phyloP scores from a whole-genome alignment of 371 early-diverging fungal species.

The Mortierella sp. region DNA sequence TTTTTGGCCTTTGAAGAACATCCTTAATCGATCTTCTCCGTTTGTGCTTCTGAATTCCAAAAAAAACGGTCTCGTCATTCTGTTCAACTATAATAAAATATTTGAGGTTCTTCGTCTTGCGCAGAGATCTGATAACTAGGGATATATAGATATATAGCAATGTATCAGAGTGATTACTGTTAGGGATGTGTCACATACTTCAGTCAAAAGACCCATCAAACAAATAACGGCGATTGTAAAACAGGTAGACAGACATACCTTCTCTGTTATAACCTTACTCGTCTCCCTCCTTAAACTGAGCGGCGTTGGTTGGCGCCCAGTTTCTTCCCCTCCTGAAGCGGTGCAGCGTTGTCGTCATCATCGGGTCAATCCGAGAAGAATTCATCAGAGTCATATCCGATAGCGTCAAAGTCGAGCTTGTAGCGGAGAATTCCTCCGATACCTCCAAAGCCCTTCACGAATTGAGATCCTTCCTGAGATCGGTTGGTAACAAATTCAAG shows the following conservation, averaged over 20 bases:
- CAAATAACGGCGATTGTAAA: neutral
- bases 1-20: neutral
- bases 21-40: slow-evolving; percentile 1
- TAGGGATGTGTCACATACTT: neutral
- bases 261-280: slow-evolving; percentile 36
- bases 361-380: slow-evolving; percentile 63
- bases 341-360: slow-evolving; percentile 63
- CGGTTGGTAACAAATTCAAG: slow-evolving; percentile 98
- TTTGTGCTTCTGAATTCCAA: slow-evolving; percentile 10
- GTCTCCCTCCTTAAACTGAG: slow-evolving; percentile 49
- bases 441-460: slow-evolving; percentile 99
- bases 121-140: slow-evolving; percentile 9
- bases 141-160: neutral
- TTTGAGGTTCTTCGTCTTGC: slow-evolving; percentile 4
- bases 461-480: slow-evolving; percentile 99
- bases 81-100: slow-evolving; percentile 5
- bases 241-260: slow-evolving; percentile 17
- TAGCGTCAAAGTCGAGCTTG: slow-evolving; percentile 88
- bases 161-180: neutral
- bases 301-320: slow-evolving; percentile 41
- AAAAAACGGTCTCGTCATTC: slow-evolving; percentile 5
- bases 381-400: slow-evolving; percentile 62
- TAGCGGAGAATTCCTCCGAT: slow-evolving; percentile 99
- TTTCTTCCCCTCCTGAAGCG: slow-evolving; percentile 61
- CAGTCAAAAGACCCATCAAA: too few relatives aligned